Base-by-base conservation (phyloP, 129 eudicot species). In the Solidago caesia region DNA sequence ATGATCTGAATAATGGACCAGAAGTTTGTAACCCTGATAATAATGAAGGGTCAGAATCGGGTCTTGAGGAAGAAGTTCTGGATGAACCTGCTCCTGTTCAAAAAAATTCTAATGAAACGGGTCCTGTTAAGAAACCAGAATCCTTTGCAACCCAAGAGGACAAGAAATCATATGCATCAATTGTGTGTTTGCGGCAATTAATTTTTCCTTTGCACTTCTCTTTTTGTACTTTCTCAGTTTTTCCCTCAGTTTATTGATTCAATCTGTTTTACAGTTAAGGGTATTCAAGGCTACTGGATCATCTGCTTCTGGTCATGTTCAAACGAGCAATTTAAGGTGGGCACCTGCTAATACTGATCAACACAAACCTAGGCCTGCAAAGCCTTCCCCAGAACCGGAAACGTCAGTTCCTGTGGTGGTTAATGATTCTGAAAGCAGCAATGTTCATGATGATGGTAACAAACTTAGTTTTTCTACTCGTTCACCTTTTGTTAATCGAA, bases 101-200 rank as follows among this genome's bases (percentile, higher is more conserved):
- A 27, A 59, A 68, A 44, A 56, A 27, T 57, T 66, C 72, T 55
- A 78, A 59, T 29, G 83, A 69, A 68, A 41, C 44, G n/a, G 8
- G 27, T 13, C 29, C 21, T 2, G 6, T 73, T 66, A 83, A 47
- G 15, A 73, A 61, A 72, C 73, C 92, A 65, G 83, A 71, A 71
- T 67, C 84, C 29, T 77, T 86, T 63, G 80, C 83, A 42, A 44
- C 84, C 63, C 85, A 67, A 52, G 91, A 86, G 74, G 91, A 89
- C 59, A 88, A 86, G 78, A 86, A 82, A 69, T 88, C 98, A 25
- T 93, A 90, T 78, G 97, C 98, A 16, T 89, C 96, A 25, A 87
- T 90, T 58, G 90, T 87, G 74, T 71, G 92, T 83, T 71, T 49
- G 71, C 56, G 52, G 10, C 69, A 12, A 0, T 55, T 47, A 44